These are phyloP conservation scores for Neonectria neomacrospora DNA, from an alignment of 2,329 filamentous ascomycete species.

Conservation along the genomic window DNA sequence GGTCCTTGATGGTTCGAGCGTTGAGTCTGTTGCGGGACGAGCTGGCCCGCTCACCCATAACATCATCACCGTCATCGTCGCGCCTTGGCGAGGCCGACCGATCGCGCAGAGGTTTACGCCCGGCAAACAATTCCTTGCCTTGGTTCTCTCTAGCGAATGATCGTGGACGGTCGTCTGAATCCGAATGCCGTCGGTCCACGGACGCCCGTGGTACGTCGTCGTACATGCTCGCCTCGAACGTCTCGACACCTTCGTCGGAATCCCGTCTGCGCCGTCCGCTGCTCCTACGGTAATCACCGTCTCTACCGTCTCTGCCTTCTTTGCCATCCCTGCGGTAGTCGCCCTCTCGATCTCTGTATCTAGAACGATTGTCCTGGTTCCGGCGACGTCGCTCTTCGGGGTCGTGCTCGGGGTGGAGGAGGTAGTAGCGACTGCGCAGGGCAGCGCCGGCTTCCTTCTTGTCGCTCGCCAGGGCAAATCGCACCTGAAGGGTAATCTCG, in stretches of 20 bases:
- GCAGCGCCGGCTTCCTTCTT: conserved; percentile 83
- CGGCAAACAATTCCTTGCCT: conserved; percentile 73
- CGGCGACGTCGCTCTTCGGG: conserved; percentile 76
- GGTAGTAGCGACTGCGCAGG: conserved; percentile 87
- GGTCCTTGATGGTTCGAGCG: conserved; percentile 50
- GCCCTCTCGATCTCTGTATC: conserved; percentile 70
- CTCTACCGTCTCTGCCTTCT: conserved; percentile 35
- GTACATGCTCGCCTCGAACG: conserved; percentile 83
- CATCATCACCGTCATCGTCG: conserved; percentile 55
- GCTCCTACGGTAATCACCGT: conserved; percentile 44
- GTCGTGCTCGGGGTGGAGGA: conserved; percentile 90
- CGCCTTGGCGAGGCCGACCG: conserved; percentile 65
- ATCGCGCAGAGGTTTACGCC: conserved; percentile 50
- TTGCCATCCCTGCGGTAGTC: conserved; percentile 43
- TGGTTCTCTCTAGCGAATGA: conserved; percentile 54
- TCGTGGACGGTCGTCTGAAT: conserved; percentile 42
- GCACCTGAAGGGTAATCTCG: conserved; percentile 75
- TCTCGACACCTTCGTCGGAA: conserved; percentile 60
- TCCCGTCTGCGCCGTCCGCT: conserved; percentile 57
- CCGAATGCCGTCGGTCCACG: conserved; percentile 42
- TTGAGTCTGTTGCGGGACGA: conserved; percentile 49
- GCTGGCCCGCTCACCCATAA: conserved; percentile 49
- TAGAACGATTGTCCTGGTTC: conserved; percentile 66
- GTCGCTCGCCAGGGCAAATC: conserved; percentile 79
- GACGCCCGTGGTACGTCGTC: conserved; percentile 69